Evolutionary conservation across 2,329 filamentous ascomycete genomes (phyloP).

Genomic region (Monosporascus sp.): DNA sequence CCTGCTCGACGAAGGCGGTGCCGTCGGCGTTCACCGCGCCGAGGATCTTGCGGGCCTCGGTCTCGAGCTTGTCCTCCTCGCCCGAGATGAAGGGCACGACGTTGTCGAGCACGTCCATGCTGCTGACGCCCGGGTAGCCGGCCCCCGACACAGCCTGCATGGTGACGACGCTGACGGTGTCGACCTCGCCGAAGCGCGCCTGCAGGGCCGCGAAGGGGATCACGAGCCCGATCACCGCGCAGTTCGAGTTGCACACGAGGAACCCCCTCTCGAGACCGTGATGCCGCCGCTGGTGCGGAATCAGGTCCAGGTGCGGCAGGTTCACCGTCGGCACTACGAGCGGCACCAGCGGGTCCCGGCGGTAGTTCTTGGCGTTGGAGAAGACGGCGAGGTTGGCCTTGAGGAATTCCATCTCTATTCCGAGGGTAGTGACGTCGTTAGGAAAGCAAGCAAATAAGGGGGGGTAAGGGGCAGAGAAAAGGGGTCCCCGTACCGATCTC

Average conservation of each 20-base stretch:
- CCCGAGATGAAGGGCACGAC: slow-evolving; percentile 90
- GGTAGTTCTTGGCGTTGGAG: slow-evolving; percentile 97
- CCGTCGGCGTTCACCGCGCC: slow-evolving; percentile 66
- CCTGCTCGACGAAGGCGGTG: slow-evolving; percentile 73
- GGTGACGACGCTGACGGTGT: slow-evolving; percentile 74
- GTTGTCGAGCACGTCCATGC: slow-evolving; percentile 96
- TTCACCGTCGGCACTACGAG: slow-evolving; percentile 96
- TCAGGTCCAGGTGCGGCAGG: slow-evolving; percentile 77
- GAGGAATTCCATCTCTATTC: slow-evolving; percentile 80
- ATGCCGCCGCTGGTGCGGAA: slow-evolving; percentile 78
- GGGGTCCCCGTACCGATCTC: slow-evolving; percentile 65
- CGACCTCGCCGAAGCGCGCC: slow-evolving; percentile 78
- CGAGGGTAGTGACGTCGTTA: no score
- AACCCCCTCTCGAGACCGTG: slow-evolving; percentile 77
- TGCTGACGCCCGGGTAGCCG: slow-evolving; percentile 83
- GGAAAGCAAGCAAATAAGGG: not conserved
- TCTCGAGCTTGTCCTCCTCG: slow-evolving; percentile 95
- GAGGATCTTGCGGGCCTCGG: slow-evolving; percentile 91
- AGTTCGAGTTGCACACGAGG: slow-evolving; percentile 97
- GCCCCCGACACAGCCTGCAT: slow-evolving; percentile 93
- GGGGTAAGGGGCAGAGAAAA: not conserved
- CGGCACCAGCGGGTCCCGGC: slow-evolving; percentile 82
- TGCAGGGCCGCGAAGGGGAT: slow-evolving; percentile 92
- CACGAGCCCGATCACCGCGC: slow-evolving; percentile 92
- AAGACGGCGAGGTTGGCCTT: slow-evolving; percentile 86